These are phyloP conservation scores for Raphidocelis subcapitata DNA, from an alignment of 139 green algal genomes.

Conservation along the genomic window DNA sequence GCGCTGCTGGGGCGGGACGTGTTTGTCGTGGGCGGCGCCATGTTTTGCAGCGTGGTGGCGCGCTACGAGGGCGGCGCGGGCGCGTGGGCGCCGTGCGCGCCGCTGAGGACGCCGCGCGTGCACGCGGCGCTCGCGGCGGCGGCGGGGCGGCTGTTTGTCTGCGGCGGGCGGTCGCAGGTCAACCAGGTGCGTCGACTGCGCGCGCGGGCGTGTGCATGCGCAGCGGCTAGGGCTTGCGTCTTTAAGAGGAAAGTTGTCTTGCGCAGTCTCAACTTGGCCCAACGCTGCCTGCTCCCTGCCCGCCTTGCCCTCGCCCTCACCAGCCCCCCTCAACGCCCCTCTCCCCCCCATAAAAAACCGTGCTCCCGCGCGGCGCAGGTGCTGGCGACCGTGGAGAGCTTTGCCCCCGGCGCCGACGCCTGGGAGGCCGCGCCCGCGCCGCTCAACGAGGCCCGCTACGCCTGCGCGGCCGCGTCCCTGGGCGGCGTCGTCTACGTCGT, in stretches of 20 bases:
- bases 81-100: constrained; percentile 21
- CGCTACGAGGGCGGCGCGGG: constrained; percentile 5
- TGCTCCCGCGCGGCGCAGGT: too few relatives aligned
- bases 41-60: constrained; percentile 30
- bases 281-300: too few relatives aligned
- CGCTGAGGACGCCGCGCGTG: constrained; percentile 27
- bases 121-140: constrained; percentile 36
- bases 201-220: too few relatives aligned
- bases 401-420: background rate
- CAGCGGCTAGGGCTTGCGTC: too few relatives aligned
- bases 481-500: constrained; percentile 47
- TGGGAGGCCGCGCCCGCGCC: constrained; percentile 19
- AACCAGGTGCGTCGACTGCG: constrained; percentile 11
- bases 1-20: constrained; percentile 9
- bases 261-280: too few relatives aligned
- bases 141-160: constrained; percentile 19
- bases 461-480: constrained; percentile 41
- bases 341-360: too few relatives aligned
- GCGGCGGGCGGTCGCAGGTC: constrained; percentile 21
- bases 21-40: constrained; percentile 32
- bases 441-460: constrained; percentile 39
- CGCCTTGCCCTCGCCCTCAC: too few relatives aligned
- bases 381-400: too few relatives aligned
- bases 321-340: too few relatives aligned
- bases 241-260: too few relatives aligned